These are phyloP conservation scores for Pleoardoris graminearum DNA, from an alignment of 2,329 filamentous ascomycete genomes.

Conservation along the genomic window DNA sequence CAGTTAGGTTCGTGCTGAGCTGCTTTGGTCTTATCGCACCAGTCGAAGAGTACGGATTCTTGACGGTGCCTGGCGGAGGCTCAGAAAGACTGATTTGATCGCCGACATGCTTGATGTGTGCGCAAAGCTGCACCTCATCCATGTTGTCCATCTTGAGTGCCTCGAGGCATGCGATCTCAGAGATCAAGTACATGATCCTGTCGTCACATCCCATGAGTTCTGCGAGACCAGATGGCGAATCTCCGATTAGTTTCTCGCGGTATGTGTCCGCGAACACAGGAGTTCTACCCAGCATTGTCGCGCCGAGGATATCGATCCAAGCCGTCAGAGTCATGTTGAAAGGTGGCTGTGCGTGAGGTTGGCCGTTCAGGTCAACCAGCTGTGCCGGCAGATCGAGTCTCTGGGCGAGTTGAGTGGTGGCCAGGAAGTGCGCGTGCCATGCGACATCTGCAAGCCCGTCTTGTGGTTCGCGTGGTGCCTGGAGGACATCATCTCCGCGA, in stretches of 20 bases:
- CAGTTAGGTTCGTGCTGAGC: constrained; percentile 84
- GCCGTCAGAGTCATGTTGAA: constrained; percentile 95
- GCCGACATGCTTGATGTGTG: constrained; percentile 85
- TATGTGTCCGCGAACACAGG: constrained; percentile 94
- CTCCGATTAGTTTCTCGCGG: constrained; percentile 80
- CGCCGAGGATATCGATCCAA: constrained; percentile 97
- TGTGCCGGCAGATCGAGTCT: constrained; percentile 77
- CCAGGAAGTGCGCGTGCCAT: constrained; percentile 97
- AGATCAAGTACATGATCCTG: constrained; percentile 95
- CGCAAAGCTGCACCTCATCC: constrained; percentile 82
- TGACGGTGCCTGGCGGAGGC: constrained; percentile 51
- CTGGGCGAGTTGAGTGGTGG: constrained; percentile 80
- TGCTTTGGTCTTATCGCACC: constrained; percentile 80
- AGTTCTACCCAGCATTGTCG: constrained; percentile 84
- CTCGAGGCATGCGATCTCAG: constrained; percentile 94
- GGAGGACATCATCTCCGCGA: constrained; percentile 67
- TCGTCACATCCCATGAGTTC: constrained; percentile 98
- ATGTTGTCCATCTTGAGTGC: constrained; percentile 77
- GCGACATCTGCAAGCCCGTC: constrained; percentile 80
- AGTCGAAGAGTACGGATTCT: constrained; percentile 60
- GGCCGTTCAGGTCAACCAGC: constrained; percentile 62
- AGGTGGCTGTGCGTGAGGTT: constrained; percentile 67
- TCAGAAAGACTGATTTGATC: constrained; percentile 85
- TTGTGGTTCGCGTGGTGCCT: neutral
- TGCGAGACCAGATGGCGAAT: constrained; percentile 71